These are phyloP conservation scores for Batkoa obscura DNA, from an alignment of 371 early-diverging fungal species.

Conservation along the genomic window DNA sequence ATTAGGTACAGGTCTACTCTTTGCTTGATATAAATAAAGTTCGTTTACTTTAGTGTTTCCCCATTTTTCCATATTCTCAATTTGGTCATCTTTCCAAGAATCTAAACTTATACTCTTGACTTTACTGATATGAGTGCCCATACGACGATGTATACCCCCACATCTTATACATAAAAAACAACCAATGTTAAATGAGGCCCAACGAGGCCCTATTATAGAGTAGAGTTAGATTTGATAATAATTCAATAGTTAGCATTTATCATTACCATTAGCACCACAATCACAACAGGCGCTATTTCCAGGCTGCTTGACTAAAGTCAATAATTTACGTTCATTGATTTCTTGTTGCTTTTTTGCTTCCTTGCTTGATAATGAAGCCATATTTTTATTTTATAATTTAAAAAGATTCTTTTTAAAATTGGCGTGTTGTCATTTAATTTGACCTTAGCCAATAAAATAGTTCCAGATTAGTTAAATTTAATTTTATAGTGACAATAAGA, in stretches of 20 bases:
- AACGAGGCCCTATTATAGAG: conserved; percentile 57
- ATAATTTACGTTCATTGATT: conserved; percentile 29
- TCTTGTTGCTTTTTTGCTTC: conserved; percentile 4
- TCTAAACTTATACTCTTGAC: conserved; percentile 84
- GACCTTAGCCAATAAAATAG: too few relatives aligned
- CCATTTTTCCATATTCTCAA: conserved; percentile 36
- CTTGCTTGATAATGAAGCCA: background rate
- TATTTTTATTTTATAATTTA: background rate
- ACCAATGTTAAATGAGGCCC: conserved; percentile 87
- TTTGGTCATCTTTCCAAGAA: conserved; percentile 82
- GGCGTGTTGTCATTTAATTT: too few relatives aligned
- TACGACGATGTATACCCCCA: conserved; percentile 73
- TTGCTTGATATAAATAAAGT: background rate
- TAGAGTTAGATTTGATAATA: background rate
- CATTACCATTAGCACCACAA: conserved; percentile 48
- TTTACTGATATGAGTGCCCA: conserved; percentile 86
- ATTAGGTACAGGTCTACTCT: background rate
- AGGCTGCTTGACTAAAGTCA: conserved; percentile 44
- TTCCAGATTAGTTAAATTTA: too few relatives aligned
- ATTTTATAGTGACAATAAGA: too few relatives aligned
- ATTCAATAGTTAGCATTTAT: background rate
- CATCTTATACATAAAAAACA: conserved; percentile 89
- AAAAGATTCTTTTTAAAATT: too few relatives aligned
- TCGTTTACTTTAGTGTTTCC: conserved; percentile 4
- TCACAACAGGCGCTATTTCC: conserved; percentile 68